Percentiles rank a stretch among this genome's conserved stretches.
Conservation (phyloP, 2,329 filamentous ascomycete genomes). For the Xylariales sp. region DNA sequence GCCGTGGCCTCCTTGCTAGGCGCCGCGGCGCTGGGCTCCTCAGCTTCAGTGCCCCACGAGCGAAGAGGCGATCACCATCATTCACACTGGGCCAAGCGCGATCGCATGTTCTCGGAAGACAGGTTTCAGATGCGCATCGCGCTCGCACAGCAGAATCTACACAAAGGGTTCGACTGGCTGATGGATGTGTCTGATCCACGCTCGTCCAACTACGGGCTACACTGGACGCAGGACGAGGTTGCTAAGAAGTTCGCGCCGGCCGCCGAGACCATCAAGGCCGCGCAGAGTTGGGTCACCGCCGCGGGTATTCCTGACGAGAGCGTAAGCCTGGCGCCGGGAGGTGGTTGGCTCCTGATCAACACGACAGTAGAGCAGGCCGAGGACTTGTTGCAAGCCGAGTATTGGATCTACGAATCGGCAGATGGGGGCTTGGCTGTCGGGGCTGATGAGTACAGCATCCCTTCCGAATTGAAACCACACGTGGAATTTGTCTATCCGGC, state of each 20-base stretch:
- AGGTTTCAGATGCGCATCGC: too few relatives aligned
- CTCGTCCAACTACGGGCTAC: neutral
- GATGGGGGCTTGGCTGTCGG: slow-evolving; percentile 9
- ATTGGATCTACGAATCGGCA: slow-evolving; percentile 26
- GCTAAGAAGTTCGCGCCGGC: neutral
- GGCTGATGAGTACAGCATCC: slow-evolving; percentile 37
- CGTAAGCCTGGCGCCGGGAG: neutral
- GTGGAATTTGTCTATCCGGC: slow-evolving; percentile 55
- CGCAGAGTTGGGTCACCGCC: neutral
- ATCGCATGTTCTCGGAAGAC: too few relatives aligned
- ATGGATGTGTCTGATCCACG: neutral
- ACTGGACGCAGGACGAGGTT: neutral
- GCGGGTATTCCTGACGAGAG: neutral
- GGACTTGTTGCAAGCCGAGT: slow-evolving; percentile 33
- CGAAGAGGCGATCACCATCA: too few relatives aligned
- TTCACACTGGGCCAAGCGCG: too few relatives aligned
- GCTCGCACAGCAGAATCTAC: neutral
- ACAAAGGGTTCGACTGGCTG: neutral
- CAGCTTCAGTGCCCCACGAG: too few relatives aligned
- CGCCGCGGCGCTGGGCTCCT: too few relatives aligned
- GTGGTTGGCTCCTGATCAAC: slow-evolving; percentile 38
- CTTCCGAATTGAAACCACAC: slow-evolving; percentile 38
- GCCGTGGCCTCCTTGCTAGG: too few relatives aligned
- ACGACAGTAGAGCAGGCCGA: slow-evolving; percentile 32
- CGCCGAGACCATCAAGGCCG: neutral